Base-by-base conservation (phyloP, 345 rosid genomes). In the Aurinia saxatilis region DNA sequence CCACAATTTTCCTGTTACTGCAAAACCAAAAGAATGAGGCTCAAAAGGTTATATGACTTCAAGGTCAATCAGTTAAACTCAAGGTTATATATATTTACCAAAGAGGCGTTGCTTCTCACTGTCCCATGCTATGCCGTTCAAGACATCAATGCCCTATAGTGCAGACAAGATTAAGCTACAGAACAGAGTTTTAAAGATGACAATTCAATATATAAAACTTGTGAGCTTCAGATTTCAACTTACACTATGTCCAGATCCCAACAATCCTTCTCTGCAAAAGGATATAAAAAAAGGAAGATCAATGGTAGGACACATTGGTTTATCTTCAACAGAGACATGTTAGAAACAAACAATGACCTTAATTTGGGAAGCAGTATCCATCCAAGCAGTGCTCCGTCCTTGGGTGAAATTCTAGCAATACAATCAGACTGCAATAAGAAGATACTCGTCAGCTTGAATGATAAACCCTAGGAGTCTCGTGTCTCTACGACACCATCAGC, bases 91-190 rank as follows among this genome's bases (percentile, higher is more conserved):
- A 46, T 40, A 14, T 27, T 34, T 68, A 73, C 68, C 62, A 46
- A 76, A 64, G 39, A 64, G 42, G 42, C 99, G 97, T 40, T 80
- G 81, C 51, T 65, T 61, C 4, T 79, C 59, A 12, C 65, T 40
- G 78, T 93, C 97, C 97, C 97, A 90, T 34, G 99, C 99, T 68
- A 93, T 93, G 35, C 99, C 99, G 35, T 93, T 93, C 64, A 93
- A 71, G 52, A 93, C 97, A 81, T 93, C 99, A 60, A 93, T 75
- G 45, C 64, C 73, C 97, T 87, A 37, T 27, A 53, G 66, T 45
- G 45, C 30, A 45, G 52, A 14, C 33, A 56, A 53, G 68, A 41
- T 23, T 55, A 12, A 38, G 21, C 9, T 14, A 60, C 17, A 58
- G 10, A 25, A 57, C 11, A 42, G 63, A 23, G 21, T 50, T 33